Percentiles rank a stretch among this genome's conserved stretches.
Evolutionary conservation across 2,329 filamentous ascomycete genomes (phyloP).

Genomic region (Coniochaeta prunicola): DNA sequence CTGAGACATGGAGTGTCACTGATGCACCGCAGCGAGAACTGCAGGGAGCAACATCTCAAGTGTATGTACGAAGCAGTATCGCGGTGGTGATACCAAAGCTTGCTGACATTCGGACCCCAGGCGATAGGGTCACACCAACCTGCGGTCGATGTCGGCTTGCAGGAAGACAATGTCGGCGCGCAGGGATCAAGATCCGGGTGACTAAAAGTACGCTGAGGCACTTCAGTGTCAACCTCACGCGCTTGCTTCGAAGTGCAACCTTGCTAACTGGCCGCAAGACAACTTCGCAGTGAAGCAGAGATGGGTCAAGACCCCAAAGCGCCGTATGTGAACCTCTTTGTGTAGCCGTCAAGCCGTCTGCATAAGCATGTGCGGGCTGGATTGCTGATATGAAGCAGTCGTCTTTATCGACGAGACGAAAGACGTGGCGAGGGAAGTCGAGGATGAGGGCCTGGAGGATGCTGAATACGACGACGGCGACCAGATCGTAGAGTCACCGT

Average conservation of each 20-base stretch:
- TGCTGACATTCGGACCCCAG: constrained; percentile 14
- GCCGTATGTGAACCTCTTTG: constrained; percentile 13
- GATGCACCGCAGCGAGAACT: constrained; percentile 28
- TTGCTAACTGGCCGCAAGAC: constrained; percentile 9
- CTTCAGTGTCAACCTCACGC: not conserved
- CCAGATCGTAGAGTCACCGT: constrained; percentile 4
- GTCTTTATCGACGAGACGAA: constrained; percentile 19
- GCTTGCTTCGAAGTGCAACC: not conserved
- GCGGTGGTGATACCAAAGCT: not conserved
- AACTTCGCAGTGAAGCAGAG: constrained; percentile 21
- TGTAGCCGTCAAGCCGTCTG: not conserved
- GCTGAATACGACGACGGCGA: not conserved
- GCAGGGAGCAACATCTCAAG: constrained; percentile 39
- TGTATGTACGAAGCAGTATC: constrained; percentile 22
- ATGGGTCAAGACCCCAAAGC: constrained; percentile 23
- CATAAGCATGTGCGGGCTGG: not conserved
- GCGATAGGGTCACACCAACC: constrained; percentile 28
- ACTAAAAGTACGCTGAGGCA: constrained; percentile 11
- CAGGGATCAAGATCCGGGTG: constrained; percentile 24
- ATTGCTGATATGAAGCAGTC: constrained; percentile 11
- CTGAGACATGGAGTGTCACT: not conserved
- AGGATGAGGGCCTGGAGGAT: not conserved
- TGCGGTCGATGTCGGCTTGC: constrained; percentile 23
- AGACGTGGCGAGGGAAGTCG: constrained; percentile 4
- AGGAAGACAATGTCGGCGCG: constrained; percentile 18